Evolutionary conservation across 345 rosid genomes (phyloP).

Genomic region (Euphorbia tirucalli): DNA sequence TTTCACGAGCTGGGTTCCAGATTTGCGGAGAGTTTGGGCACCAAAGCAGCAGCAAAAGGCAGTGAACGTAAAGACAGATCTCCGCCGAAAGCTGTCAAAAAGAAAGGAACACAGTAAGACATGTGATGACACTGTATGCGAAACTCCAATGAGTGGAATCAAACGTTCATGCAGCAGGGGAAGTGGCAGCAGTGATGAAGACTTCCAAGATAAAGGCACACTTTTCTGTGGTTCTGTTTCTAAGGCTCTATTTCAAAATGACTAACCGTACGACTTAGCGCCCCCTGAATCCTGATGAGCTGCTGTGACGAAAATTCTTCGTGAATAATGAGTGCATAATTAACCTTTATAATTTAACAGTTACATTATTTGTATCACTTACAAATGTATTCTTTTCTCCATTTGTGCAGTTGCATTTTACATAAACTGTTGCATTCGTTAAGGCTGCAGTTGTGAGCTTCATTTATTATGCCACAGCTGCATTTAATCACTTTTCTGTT

Average conservation of each 20-base stretch:
- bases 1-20: slow-evolving; percentile 80
- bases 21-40: slow-evolving; percentile 90
- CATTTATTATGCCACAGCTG: too few relatives aligned
- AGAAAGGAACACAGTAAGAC: slow-evolving; percentile 44
- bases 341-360: slow-evolving; percentile 1
- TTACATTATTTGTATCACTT: neutral
- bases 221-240: slow-evolving; percentile 45
- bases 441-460: too few relatives aligned
- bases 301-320: too few relatives aligned
- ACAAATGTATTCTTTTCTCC: neutral
- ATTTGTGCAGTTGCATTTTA: neutral
- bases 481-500: too few relatives aligned
- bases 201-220: slow-evolving; percentile 25
- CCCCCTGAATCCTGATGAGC: too few relatives aligned
- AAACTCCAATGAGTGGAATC: slow-evolving; percentile 67
- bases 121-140: slow-evolving; percentile 61
- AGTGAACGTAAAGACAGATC: slow-evolving; percentile 31
- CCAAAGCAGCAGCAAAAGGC: slow-evolving; percentile 55
- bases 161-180: slow-evolving; percentile 32
- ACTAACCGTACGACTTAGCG: slow-evolving; percentile 6
- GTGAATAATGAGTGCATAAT: neutral
- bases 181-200: slow-evolving; percentile 28
- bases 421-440: neutral
- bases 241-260: slow-evolving; percentile 76
- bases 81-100: slow-evolving; percentile 41